These are phyloP conservation scores for Plectosphaerella cucumerina DNA, from an alignment of 2,329 filamentous ascomycete species.

Conservation along the genomic window DNA sequence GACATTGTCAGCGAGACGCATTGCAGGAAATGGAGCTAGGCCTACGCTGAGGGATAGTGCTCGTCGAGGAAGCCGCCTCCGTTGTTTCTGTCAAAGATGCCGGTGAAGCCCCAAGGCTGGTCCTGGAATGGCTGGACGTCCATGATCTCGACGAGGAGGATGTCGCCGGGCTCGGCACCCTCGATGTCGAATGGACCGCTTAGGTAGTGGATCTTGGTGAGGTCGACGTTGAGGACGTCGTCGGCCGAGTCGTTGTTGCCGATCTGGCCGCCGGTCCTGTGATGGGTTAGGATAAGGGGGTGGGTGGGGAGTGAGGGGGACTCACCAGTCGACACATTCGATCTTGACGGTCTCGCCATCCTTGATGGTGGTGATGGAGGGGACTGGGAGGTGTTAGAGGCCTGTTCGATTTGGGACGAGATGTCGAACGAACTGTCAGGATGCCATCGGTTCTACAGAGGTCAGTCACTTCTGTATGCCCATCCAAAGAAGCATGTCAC, in stretches of 20 bases:
- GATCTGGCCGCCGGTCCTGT: slow-evolving; percentile 73
- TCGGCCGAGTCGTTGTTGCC: slow-evolving; percentile 87
- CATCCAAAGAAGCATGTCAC: slow-evolving; percentile 22
- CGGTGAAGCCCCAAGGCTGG: slow-evolving; percentile 86
- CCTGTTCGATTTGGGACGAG: not conserved
- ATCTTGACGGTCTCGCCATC: slow-evolving; percentile 89
- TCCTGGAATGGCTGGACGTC: slow-evolving; percentile 87
- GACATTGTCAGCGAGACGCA: not conserved
- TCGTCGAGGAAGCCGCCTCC: slow-evolving; percentile 88
- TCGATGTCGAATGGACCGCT: slow-evolving; percentile 87
- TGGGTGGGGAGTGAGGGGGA: slow-evolving; percentile 4
- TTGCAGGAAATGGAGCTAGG: slow-evolving; percentile 5
- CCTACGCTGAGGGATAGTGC: slow-evolving; percentile 76
- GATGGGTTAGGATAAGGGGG: slow-evolving; percentile 4
- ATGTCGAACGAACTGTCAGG: slow-evolving; percentile 65
- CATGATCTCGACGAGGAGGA: slow-evolving; percentile 84
- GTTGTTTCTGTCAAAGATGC: slow-evolving; percentile 74
- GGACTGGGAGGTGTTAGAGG: slow-evolving; percentile 49
- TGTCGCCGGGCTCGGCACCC: slow-evolving; percentile 77
- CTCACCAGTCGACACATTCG: slow-evolving; percentile 77
- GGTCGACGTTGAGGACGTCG: slow-evolving; percentile 78
- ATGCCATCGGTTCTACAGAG: slow-evolving; percentile 78
- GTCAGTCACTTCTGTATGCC: not conserved
- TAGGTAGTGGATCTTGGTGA: slow-evolving; percentile 82
- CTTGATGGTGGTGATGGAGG: slow-evolving; percentile 66